Percentiles rank a stretch among this genome's conserved stretches.
Evolutionary conservation across 129 eudicot genomes (phyloP).

Genomic region (Flaveria brownii): DNA sequence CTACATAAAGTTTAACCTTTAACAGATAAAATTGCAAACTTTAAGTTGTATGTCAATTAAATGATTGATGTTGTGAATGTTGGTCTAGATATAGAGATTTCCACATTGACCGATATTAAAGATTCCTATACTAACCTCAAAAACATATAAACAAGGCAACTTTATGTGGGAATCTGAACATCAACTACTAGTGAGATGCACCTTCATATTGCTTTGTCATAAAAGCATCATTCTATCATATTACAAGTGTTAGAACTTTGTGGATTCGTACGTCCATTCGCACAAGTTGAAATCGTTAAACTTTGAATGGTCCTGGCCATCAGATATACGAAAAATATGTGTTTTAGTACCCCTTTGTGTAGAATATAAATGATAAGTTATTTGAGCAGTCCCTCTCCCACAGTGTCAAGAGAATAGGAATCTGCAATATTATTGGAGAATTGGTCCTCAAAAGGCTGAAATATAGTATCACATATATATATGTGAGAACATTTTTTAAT

Average conservation of each 20-base stretch:
- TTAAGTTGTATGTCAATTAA: constrained; percentile 2
- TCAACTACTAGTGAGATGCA: constrained; percentile 23
- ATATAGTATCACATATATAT: not conserved
- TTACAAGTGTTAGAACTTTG: constrained; percentile 17
- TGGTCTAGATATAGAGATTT: constrained; percentile 20
- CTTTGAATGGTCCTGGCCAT: constrained; percentile 37
- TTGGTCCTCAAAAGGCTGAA: constrained; percentile 23
- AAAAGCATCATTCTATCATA: constrained; percentile 29
- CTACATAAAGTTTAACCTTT: too few species aligned
- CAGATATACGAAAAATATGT: constrained; percentile 17
- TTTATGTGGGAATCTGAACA: not conserved
- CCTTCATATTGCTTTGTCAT: constrained; percentile 18
- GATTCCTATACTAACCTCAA: too few species aligned
- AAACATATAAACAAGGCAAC: too few species aligned
- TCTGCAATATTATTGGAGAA: constrained; percentile 28
- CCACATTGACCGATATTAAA: not conserved
- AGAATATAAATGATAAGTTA: not conserved
- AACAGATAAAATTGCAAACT: not conserved
- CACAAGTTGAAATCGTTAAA: constrained; percentile 35
- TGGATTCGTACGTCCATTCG: constrained; percentile 47
- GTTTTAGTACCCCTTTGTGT: not conserved
- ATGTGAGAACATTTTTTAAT: not conserved
- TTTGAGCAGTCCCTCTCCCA: constrained; percentile 16
- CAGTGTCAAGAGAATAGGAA: constrained; percentile 19
- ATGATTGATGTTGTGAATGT: constrained; percentile 22